Evolutionary conservation across 495 filamentous ascomycete genomes (phyloP).

Genomic region (Penicillium coprophilum): DNA sequence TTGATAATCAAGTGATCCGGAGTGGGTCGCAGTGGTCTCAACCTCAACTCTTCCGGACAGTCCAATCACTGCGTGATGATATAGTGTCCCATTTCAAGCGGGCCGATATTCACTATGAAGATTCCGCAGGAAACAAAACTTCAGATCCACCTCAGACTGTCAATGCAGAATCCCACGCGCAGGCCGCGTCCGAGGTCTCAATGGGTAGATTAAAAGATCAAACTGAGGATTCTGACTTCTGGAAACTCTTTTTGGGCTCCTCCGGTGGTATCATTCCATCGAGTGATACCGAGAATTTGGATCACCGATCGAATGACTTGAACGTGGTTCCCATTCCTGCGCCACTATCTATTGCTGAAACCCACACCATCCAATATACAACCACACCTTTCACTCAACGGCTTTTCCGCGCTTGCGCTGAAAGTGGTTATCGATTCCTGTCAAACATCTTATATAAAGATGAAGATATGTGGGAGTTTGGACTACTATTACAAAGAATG

Average conservation of each 20-base stretch:
- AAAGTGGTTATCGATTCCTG: slow-evolving; percentile 17
- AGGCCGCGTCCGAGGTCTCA: neutral
- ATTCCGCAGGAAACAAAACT: neutral
- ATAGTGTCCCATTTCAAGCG: slow-evolving; percentile 12
- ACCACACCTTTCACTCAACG: neutral
- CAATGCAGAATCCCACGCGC: neutral
- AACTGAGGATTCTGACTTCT: neutral
- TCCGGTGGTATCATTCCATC: neutral
- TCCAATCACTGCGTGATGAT: slow-evolving; percentile 14
- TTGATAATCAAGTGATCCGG: slow-evolving; percentile 14
- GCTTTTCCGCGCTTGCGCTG: slow-evolving; percentile 18
- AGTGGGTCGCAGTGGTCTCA: slow-evolving; percentile 7
- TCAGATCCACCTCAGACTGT: neutral
- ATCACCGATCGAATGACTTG: neutral
- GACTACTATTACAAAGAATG: slow-evolving; percentile 15
- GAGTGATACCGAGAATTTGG: neutral
- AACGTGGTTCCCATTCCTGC: neutral
- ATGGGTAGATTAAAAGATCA: neutral
- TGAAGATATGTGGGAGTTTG: slow-evolving; percentile 19
- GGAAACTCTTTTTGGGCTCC: neutral
- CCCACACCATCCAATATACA: slow-evolving; percentile 2
- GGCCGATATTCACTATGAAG: neutral
- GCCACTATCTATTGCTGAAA: neutral
- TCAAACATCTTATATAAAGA: slow-evolving; percentile 8
- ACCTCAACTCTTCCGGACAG: slow-evolving; percentile 10